Conservation (phyloP, 257 asterid genomes). For the Lycium barbarum region DNA sequence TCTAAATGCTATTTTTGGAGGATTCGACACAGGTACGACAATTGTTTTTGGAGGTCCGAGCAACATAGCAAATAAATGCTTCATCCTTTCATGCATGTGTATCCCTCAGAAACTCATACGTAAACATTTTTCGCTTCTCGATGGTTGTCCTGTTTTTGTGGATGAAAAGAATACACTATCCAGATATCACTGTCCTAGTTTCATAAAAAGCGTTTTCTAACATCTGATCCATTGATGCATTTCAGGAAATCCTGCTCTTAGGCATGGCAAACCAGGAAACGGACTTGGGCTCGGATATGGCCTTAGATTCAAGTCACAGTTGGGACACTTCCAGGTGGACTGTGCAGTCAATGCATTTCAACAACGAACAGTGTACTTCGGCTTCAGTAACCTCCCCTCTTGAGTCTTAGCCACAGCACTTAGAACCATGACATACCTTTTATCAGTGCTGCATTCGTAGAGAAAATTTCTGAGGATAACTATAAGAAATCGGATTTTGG, state of each 20-base stretch:
- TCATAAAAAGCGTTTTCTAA: background rate
- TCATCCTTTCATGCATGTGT: background rate
- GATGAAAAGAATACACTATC: background rate
- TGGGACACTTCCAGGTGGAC: conserved; percentile 88
- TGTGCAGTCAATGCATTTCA: conserved; percentile 73
- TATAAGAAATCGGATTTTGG: background rate
- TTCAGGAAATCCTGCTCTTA: conserved; percentile 86
- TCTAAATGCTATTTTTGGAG: too few species aligned
- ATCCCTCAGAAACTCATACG: background rate
- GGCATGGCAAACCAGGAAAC: conserved; percentile 90
- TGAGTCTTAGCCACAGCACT: conserved; percentile 27
- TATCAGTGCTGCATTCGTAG: background rate
- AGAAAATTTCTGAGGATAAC: background rate
- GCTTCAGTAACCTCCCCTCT: conserved; percentile 73
- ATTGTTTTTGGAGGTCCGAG: too few species aligned
- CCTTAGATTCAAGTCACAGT: conserved; percentile 74
- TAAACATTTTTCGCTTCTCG: background rate
- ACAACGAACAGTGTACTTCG: conserved; percentile 80
- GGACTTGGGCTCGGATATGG: conserved; percentile 89
- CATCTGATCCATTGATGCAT: background rate
- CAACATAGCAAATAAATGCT: background rate
- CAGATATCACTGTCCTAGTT: background rate
- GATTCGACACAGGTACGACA: too few species aligned
- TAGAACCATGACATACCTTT: background rate
- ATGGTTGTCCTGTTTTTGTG: background rate